Conservation (phyloP, 345 rosid species). For the Atalantia buxifolia region DNA sequence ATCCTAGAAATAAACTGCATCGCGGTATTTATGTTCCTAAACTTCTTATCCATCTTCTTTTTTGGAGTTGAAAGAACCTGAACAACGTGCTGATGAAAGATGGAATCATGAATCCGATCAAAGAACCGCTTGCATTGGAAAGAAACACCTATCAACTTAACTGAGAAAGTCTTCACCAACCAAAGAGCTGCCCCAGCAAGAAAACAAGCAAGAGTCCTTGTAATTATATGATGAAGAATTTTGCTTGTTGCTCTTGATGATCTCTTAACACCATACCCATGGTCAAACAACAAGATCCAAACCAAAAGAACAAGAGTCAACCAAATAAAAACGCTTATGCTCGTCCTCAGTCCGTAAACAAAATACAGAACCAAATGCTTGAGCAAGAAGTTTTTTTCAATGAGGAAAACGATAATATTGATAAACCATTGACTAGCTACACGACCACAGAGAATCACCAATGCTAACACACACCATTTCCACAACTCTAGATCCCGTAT, state of each 20-base stretch:
- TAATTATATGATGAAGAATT: slow-evolving; percentile 32
- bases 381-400: slow-evolving; percentile 55
- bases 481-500: slow-evolving; percentile 47
- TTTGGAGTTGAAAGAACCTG: slow-evolving; percentile 46
- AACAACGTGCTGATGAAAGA: slow-evolving; percentile 59
- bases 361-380: slow-evolving; percentile 63
- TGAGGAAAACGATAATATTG: slow-evolving; percentile 43
- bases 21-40: background rate
- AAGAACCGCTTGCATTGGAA: slow-evolving; percentile 54
- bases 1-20: slow-evolving; percentile 39
- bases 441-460: slow-evolving; percentile 48
- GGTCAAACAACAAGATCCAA: slow-evolving; percentile 48
- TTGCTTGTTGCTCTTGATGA: slow-evolving; percentile 22
- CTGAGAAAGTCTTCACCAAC: slow-evolving; percentile 46
- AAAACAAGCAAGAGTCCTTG: slow-evolving; percentile 39
- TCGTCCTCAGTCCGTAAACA: slow-evolving; percentile 50
- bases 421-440: slow-evolving; percentile 45
- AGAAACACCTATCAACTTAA: slow-evolving; percentile 50
- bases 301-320: slow-evolving; percentile 45
- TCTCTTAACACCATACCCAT: slow-evolving; percentile 31
- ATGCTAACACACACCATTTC: slow-evolving; percentile 53
- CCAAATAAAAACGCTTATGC: slow-evolving; percentile 52
- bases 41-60: slow-evolving; percentile 43
- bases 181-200: slow-evolving; percentile 48
- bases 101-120: slow-evolving; percentile 61